Evolutionary conservation across 1,284 basidiomycete genomes (phyloP).

Genomic region (Golubevia pallescens): DNA sequence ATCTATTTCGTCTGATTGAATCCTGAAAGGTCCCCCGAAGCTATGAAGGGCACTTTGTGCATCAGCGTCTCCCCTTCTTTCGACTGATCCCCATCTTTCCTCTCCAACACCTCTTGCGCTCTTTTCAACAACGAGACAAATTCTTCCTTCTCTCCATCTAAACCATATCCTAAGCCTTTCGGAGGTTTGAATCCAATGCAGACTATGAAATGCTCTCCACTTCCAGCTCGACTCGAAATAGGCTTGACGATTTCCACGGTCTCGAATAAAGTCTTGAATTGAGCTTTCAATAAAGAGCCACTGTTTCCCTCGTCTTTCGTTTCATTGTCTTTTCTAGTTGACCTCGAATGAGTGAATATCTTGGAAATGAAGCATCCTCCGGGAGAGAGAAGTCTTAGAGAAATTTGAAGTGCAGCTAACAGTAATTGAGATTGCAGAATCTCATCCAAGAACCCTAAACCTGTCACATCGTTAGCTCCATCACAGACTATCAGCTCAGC

Average conservation of each 20-base stretch:
- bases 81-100: neutral
- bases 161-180: neutral
- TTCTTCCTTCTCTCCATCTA: neutral
- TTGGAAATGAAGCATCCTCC: conserved; percentile 59
- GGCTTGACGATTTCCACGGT: conserved; percentile 57
- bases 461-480: conserved; percentile 60
- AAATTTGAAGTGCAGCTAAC: conserved; percentile 48
- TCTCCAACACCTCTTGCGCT: neutral
- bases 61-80: neutral
- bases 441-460: conserved; percentile 53
- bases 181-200: conserved; percentile 26
- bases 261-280: conserved; percentile 27
- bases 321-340: conserved; percentile 12
- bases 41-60: neutral
- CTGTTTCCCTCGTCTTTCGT: conserved; percentile 2
- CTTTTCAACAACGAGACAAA: neutral
- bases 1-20: neutral
- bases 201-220: conserved; percentile 59
- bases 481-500: conserved; percentile 59
- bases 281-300: conserved; percentile 4
- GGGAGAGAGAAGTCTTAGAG: conserved; percentile 37
- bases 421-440: conserved; percentile 56
- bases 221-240: conserved; percentile 39
- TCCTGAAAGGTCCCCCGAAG: neutral
- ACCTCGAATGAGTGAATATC: conserved; percentile 46